Percentiles rank a stretch among this genome's conserved stretches.
These are phyloP conservation scores for Vitis hybrid DNA, from an alignment of 177 flowering plant species.

Conservation along the genomic window DNA sequence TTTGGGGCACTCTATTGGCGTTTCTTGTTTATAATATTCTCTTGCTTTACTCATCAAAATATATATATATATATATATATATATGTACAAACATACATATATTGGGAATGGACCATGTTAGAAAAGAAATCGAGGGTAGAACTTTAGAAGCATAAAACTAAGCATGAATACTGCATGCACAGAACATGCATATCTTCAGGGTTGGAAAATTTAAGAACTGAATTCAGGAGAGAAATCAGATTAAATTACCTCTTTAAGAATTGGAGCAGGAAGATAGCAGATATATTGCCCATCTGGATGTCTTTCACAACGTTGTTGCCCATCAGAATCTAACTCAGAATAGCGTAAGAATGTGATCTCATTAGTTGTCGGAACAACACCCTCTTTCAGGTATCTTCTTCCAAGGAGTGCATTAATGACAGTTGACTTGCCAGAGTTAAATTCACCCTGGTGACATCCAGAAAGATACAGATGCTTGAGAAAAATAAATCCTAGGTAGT, in stretches of 20 bases:
- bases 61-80: no score
- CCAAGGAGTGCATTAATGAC: constrained; percentile 97
- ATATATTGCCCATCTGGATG: constrained; percentile 91
- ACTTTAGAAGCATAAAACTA: no score
- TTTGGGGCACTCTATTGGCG: no score
- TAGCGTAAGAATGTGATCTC: constrained; percentile 89
- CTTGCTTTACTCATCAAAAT: no score
- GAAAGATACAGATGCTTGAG: constrained; percentile 1
- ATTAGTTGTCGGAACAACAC: constrained; percentile 97
- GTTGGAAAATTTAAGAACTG: neutral
- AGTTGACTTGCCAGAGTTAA: constrained; percentile 94
- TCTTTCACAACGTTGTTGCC: constrained; percentile 72
- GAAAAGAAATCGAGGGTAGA: no score
- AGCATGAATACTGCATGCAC: no score
- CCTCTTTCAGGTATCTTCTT: constrained; percentile 77
- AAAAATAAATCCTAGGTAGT: neutral
- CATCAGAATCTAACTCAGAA: constrained; percentile 53
- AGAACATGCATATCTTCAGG: neutral
- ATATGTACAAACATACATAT: no score
- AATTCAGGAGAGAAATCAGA: constrained; percentile 1
- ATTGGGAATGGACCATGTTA: no score
- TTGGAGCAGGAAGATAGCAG: constrained; percentile 83
- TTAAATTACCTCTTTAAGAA: constrained; percentile 75
- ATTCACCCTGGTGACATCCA: constrained; percentile 70
- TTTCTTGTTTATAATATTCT: no score